Evolutionary conservation across 139 green algal genomes (phyloP).

Genomic region (Nannochloris sp.): DNA sequence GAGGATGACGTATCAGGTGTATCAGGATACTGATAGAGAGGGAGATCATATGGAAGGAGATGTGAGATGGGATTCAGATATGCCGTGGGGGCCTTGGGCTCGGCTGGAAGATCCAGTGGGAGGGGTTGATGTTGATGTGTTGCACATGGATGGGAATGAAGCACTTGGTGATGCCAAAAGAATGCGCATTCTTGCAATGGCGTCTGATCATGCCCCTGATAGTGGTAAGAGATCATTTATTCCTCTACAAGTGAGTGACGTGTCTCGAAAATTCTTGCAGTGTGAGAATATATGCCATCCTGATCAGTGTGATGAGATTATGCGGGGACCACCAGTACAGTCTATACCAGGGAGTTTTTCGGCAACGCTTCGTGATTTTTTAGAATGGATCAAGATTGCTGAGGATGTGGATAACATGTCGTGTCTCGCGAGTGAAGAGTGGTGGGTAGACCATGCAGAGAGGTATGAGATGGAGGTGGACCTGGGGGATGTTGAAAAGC

Average conservation of each 20-base stretch:
- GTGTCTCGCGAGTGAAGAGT: neutral
- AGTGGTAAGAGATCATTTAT: constrained; percentile 8
- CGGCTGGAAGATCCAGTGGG: constrained; percentile 34
- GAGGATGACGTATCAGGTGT: constrained; percentile 5
- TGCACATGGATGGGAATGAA: neutral
- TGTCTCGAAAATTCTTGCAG: neutral
- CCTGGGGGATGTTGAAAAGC: constrained; percentile 2
- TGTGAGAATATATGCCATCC: neutral
- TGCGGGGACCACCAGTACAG: too few species aligned
- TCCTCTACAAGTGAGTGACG: neutral
- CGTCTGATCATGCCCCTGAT: constrained; percentile 12
- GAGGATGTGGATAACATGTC: neutral
- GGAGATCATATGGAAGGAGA: neutral
- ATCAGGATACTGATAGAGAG: constrained; percentile 9
- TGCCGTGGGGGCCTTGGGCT: constrained; percentile 58
- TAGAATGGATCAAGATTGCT: neutral
- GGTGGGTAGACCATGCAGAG: constrained; percentile 25
- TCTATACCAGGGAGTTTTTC: neutral
- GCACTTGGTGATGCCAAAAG: neutral
- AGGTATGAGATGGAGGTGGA: constrained; percentile 5
- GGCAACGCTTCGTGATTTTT: neutral
- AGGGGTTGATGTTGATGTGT: neutral
- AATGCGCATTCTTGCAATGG: constrained; percentile 3
- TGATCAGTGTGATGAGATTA: too few species aligned
- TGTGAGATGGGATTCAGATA: constrained; percentile 42